These are phyloP conservation scores for Calonectria pteridis DNA, from an alignment of 2,329 filamentous ascomycete genomes.

Conservation along the genomic window DNA sequence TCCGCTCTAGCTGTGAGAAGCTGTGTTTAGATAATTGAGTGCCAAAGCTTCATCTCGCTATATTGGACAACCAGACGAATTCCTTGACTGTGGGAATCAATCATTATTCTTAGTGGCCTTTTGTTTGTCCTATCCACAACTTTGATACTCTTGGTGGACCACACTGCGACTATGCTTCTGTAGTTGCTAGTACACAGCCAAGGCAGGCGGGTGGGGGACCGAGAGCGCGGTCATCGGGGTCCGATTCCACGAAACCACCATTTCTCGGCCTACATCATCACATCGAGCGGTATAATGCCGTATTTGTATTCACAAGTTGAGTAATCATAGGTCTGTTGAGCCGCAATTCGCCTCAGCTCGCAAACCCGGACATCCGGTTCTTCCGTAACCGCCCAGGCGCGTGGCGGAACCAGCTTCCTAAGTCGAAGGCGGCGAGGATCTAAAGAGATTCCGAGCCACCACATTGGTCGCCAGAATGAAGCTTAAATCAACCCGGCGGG, in stretches of 20 bases:
- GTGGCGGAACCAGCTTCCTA: not conserved
- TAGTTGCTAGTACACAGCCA: not conserved
- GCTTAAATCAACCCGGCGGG: not conserved
- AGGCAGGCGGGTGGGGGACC: not conserved
- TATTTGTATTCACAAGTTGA: not conserved
- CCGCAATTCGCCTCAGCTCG: not conserved
- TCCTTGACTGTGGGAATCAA: not conserved
- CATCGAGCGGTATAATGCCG: not conserved
- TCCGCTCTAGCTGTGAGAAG: not conserved
- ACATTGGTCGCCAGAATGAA: not conserved
- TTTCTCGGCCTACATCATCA: not conserved
- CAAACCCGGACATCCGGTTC: not conserved
- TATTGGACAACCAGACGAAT: not conserved
- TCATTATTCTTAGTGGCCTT: not conserved
- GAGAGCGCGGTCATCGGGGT: not conserved
- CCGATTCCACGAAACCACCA: not conserved
- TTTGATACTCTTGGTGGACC: not conserved
- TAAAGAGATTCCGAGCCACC: not conserved
- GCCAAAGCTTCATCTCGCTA: not conserved
- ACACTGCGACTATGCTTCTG: not conserved
- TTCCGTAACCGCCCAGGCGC: not conserved
- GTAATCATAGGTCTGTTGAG: not conserved
- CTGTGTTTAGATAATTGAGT: not conserved
- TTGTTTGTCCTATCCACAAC: too few relatives aligned
- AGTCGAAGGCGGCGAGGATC: not conserved